phyloP scores from a whole-genome alignment of 805 yeast genomes.

The Wickerhamomyces canadensis region DNA sequence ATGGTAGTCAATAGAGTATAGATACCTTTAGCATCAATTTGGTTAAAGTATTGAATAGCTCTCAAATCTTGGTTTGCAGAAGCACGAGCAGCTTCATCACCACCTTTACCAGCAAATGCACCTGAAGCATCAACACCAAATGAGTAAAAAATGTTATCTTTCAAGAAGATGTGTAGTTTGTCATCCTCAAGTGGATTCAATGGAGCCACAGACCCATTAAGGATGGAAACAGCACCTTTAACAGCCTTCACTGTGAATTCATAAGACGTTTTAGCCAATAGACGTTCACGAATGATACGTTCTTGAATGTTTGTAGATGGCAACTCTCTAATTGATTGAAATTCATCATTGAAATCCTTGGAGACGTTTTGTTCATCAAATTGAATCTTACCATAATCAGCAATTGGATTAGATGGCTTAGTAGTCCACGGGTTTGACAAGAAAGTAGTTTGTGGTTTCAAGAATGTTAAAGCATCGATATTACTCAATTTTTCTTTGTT shows the following conservation, averaged over 20 bases:
- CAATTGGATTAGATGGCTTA: conserved; percentile 13
- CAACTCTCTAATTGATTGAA: conserved; percentile 75
- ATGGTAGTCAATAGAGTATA: conserved; percentile 75
- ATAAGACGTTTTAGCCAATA: conserved; percentile 61
- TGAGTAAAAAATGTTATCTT: conserved; percentile 85
- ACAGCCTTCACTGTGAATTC: conserved; percentile 77
- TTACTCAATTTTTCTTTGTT: conserved; percentile 42
- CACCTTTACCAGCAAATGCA: conserved; percentile 61
- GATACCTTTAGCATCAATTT: conserved; percentile 56
- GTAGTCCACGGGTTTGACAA: conserved; percentile 74
- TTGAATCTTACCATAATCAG: conserved; percentile 27
- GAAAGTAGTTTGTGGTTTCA: conserved; percentile 55
- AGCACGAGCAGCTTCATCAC: conserved; percentile 80
- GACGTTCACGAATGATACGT: conserved; percentile 68
- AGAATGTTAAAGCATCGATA: conserved; percentile 47
- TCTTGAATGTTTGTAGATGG: conserved; percentile 55
- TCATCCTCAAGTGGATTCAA: conserved; percentile 73
- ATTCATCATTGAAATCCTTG: conserved; percentile 90
- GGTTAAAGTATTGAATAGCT: conserved; percentile 63
- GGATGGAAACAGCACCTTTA: conserved; percentile 71
- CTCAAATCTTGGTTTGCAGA: conserved; percentile 74
- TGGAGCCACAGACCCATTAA: conserved; percentile 68
- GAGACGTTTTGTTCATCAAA: conserved; percentile 23
- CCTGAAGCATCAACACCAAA: conserved; percentile 68
- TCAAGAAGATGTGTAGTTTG: conserved; percentile 60